phyloP scores from a whole-genome alignment of 768 basidiomycete genomes.

The Gymnopilus junonius region DNA sequence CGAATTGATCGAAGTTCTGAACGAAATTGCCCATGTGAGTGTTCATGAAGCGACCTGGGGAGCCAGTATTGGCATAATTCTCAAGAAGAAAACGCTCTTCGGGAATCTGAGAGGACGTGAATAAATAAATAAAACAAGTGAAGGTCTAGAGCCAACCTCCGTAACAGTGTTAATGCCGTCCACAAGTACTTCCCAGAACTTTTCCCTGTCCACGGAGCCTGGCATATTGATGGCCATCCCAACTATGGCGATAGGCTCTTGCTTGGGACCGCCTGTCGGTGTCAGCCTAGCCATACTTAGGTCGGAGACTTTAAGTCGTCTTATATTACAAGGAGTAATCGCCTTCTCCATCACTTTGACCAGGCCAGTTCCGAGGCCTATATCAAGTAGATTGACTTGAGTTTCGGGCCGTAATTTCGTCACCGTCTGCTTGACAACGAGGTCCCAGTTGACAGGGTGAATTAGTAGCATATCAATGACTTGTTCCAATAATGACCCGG shows the following conservation, averaged over 20 bases:
- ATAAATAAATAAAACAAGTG: background rate
- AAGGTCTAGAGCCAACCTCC: slow-evolving; percentile 42
- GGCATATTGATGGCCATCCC: slow-evolving; percentile 71
- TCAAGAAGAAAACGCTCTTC: slow-evolving; percentile 54
- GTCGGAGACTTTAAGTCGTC: slow-evolving; percentile 31
- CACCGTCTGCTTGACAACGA: slow-evolving; percentile 37
- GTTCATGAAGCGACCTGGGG: slow-evolving; percentile 47
- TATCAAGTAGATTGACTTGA: slow-evolving; percentile 45
- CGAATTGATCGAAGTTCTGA: slow-evolving; percentile 59
- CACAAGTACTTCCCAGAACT: slow-evolving; percentile 65
- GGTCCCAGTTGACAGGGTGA: slow-evolving; percentile 58
- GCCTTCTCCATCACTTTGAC: slow-evolving; percentile 42
- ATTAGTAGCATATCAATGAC: slow-evolving; percentile 55
- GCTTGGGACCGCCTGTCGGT: slow-evolving; percentile 6
- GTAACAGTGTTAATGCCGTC: slow-evolving; percentile 58
- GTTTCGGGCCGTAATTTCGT: slow-evolving; percentile 22
- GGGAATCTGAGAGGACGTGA: slow-evolving; percentile 56
- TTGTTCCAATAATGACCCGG: slow-evolving; percentile 39
- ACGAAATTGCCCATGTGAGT: slow-evolving; percentile 70
- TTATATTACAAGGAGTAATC: slow-evolving; percentile 25
- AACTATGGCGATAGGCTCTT: slow-evolving; percentile 65
- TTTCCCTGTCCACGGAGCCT: slow-evolving; percentile 50
- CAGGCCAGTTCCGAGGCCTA: slow-evolving; percentile 48
- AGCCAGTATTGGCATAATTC: slow-evolving; percentile 37
- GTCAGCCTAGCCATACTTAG: background rate